Percentiles rank a stretch among this genome's conserved stretches.
Evolutionary conservation across 257 asterid species (phyloP).

Genomic region (Cruciata laevipes): DNA sequence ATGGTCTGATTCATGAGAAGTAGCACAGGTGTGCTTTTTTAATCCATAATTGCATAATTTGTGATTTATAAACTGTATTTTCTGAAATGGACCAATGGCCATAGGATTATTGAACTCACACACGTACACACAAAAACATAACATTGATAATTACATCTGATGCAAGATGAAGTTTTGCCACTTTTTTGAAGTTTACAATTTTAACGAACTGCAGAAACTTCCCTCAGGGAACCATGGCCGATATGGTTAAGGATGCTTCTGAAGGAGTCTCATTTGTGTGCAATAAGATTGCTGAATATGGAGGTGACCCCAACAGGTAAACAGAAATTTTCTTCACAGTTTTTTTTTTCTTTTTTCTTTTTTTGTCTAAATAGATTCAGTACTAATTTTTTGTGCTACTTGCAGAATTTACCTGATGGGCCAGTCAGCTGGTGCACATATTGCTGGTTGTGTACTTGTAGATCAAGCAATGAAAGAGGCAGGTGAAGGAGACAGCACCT

Average conservation of each 20-base stretch:
- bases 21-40: no score
- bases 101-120: background rate
- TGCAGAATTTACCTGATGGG: slow-evolving; percentile 86
- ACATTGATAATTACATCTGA: slow-evolving; percentile 13
- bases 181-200: background rate
- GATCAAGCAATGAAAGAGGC: slow-evolving; percentile 94
- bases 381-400: slow-evolving; percentile 3
- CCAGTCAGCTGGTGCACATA: slow-evolving; percentile 98
- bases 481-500: slow-evolving; percentile 42
- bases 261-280: slow-evolving; percentile 87
- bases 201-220: slow-evolving; percentile 64
- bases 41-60: no score
- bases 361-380: background rate
- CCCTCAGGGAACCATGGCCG: slow-evolving; percentile 94
- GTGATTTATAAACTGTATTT: no score
- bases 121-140: no score
- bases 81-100: background rate
- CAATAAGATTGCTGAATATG: slow-evolving; percentile 85
- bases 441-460: slow-evolving; percentile 81
- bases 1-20: background rate
- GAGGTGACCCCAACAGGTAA: slow-evolving; percentile 97
- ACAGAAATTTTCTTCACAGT: background rate
- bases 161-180: background rate
- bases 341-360: background rate
- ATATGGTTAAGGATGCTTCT: slow-evolving; percentile 94